Conservation (phyloP, 164 flowering plant species). For the Magnolia changhungtana region DNA sequence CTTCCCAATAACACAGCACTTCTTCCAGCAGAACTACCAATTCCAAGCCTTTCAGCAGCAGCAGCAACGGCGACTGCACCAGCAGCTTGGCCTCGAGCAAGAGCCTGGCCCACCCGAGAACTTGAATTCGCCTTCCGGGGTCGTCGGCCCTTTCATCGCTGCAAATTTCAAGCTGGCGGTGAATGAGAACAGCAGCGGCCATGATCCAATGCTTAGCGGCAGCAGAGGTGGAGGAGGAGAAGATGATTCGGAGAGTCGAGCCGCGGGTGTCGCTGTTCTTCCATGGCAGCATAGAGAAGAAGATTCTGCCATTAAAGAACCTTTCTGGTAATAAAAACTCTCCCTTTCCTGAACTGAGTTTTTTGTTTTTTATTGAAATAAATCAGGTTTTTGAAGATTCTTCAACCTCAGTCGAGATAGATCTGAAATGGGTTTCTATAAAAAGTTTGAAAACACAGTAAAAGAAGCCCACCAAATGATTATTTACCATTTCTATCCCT, state of each 20-base stretch:
- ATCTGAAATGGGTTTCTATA: neutral
- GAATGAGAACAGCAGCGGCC: conserved; percentile 15
- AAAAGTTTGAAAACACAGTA: neutral
- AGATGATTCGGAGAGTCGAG: conserved; percentile 8
- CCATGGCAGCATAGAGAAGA: conserved; percentile 22
- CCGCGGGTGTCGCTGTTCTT: conserved; percentile 8
- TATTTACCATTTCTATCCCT: neutral
- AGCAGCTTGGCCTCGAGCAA: conserved; percentile 1
- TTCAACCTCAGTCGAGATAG: neutral
- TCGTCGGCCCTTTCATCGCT: conserved; percentile 8
- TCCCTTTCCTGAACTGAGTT: neutral
- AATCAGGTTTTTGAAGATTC: neutral
- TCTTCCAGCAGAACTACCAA: conserved; percentile 23
- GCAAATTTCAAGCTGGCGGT: conserved; percentile 20
- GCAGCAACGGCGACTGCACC: conserved; percentile 15
- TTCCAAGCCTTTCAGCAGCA: conserved; percentile 14
- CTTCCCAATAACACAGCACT: conserved; percentile 23
- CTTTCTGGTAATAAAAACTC: conserved; percentile 24
- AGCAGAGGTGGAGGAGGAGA: neutral
- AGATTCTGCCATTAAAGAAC: conserved; percentile 28
- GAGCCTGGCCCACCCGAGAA: conserved; percentile 1
- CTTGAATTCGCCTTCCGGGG: conserved; percentile 5
- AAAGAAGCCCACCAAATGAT: neutral
- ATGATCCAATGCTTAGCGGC: conserved; percentile 2
- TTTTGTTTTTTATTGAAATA: neutral